Conservation (phyloP, 2,329 filamentous ascomycete species). For the Triangularia verruculosa region DNA sequence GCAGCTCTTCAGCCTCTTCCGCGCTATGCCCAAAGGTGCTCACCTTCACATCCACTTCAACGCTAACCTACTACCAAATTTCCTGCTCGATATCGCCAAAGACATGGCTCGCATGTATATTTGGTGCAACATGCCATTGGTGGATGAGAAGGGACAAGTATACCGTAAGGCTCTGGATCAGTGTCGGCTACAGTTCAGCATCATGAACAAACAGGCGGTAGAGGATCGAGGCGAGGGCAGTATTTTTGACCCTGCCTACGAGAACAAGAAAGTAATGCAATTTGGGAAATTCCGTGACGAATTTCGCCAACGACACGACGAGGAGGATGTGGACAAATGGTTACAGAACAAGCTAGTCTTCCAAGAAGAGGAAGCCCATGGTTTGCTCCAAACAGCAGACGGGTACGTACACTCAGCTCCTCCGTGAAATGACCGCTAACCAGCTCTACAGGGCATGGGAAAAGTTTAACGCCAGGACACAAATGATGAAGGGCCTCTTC, state of each 20-base stretch:
- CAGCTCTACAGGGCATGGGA: slow-evolving; percentile 40
- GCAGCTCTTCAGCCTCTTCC: slow-evolving; percentile 54
- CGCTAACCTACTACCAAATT: slow-evolving; percentile 61
- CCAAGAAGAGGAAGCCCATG: slow-evolving; percentile 57
- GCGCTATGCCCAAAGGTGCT: slow-evolving; percentile 64
- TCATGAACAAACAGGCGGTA: slow-evolving; percentile 35
- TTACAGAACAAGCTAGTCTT: slow-evolving; percentile 62
- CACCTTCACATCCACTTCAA: slow-evolving; percentile 78
- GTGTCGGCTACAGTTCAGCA: slow-evolving; percentile 62
- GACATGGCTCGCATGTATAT: slow-evolving; percentile 66
- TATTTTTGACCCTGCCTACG: slow-evolving; percentile 51
- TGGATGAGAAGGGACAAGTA: slow-evolving; percentile 36
- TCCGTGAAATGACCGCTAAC: slow-evolving; percentile 13
- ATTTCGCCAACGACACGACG: slow-evolving; percentile 26
- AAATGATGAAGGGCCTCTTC: slow-evolving; percentile 70
- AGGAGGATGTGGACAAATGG: slow-evolving; percentile 47
- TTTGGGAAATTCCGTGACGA: slow-evolving; percentile 41
- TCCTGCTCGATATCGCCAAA: slow-evolving; percentile 55
- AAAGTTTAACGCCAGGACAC: slow-evolving; percentile 65
- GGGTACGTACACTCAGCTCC: slow-evolving; percentile 44
- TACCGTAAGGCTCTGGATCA: slow-evolving; percentile 40
- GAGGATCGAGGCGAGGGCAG: slow-evolving; percentile 36
- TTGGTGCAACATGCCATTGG: slow-evolving; percentile 55
- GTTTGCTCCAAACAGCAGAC: slow-evolving; percentile 45
- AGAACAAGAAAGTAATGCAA: slow-evolving; percentile 42